phyloP scores from a whole-genome alignment of 2,329 filamentous ascomycete species.

The Shiraia bambusicola region DNA sequence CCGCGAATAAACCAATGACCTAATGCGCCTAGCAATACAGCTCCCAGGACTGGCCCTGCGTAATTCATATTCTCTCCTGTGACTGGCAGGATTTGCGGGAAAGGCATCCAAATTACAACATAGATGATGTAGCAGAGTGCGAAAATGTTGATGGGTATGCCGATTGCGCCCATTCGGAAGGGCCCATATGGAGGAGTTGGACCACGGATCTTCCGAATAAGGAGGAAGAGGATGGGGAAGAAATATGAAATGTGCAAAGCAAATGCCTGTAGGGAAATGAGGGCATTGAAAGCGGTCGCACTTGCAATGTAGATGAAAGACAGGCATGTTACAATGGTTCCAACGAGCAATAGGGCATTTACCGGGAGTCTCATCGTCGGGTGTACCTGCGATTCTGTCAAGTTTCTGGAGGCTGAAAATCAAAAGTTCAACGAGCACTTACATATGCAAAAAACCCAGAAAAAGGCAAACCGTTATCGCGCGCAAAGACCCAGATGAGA shows the following conservation, averaged over 20 bases:
- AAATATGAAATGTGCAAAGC: constrained; percentile 39
- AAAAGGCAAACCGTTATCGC: constrained; percentile 50
- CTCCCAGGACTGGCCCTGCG: constrained; percentile 30
- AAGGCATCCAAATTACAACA: constrained; percentile 34
- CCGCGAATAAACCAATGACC: constrained; percentile 23
- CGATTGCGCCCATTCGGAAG: constrained; percentile 29
- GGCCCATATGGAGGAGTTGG: constrained; percentile 27
- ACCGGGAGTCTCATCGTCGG: constrained; percentile 29
- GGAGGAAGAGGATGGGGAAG: constrained; percentile 32
- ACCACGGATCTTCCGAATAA: constrained; percentile 22
- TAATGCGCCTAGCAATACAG: constrained; percentile 25
- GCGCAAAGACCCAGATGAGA: constrained; percentile 53
- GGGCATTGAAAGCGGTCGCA: constrained; percentile 40
- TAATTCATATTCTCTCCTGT: constrained; percentile 37
- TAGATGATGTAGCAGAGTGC: constrained; percentile 28
- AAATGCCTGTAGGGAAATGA: constrained; percentile 36
- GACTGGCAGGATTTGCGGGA: constrained; percentile 30
- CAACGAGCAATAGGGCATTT: constrained; percentile 27
- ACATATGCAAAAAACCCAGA: constrained; percentile 37
- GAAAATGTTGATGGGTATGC: constrained; percentile 28
- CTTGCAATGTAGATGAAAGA: constrained; percentile 36
- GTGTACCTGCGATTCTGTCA: constrained; percentile 21
- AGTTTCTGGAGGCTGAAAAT: neutral
- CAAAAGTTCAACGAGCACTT: constrained; percentile 5
- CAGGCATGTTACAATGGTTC: constrained; percentile 34